phyloP scores from a whole-genome alignment of 2,329 filamentous ascomycete genomes.

The Metarhizium sp. region DNA sequence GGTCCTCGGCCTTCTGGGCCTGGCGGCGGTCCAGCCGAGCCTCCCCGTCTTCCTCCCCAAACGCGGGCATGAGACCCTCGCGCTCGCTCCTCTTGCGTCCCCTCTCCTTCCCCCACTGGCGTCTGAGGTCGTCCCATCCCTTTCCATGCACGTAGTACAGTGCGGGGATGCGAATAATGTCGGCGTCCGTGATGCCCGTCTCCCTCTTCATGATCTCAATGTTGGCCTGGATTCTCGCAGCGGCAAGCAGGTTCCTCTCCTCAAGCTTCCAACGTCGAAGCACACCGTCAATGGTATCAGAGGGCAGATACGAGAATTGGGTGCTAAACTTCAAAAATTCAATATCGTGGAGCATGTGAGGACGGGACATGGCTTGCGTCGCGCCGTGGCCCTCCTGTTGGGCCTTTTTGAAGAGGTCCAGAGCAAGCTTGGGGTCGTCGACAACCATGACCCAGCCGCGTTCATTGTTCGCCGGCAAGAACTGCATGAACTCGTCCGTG shows the following conservation, averaged over 20 bases:
- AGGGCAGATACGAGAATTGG: neutral
- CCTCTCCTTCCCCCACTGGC: slow-evolving; percentile 4
- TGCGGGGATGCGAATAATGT: slow-evolving; percentile 14
- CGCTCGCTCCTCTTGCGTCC: too few relatives aligned
- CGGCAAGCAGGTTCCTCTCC: slow-evolving; percentile 2
- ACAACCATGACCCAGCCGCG: slow-evolving; percentile 17
- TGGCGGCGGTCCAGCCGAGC: too few relatives aligned
- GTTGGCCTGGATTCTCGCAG: slow-evolving; percentile 11
- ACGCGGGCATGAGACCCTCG: too few relatives aligned
- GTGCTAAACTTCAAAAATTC: too few relatives aligned
- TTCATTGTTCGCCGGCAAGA: slow-evolving; percentile 14
- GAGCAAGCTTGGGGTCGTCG: slow-evolving; percentile 12
- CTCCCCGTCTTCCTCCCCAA: too few relatives aligned
- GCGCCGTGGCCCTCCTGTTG: slow-evolving; percentile 15
- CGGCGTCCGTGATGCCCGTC: slow-evolving; percentile 11
- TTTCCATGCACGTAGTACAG: slow-evolving; percentile 7
- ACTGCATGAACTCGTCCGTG: slow-evolving; percentile 19
- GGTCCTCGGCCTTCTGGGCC: too few relatives aligned
- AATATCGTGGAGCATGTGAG: neutral
- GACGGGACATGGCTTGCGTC: neutral
- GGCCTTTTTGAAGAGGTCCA: slow-evolving; percentile 16
- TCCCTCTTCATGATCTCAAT: slow-evolving; percentile 13
- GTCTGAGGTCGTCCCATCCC: neutral
- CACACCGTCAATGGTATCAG: slow-evolving; percentile 3
- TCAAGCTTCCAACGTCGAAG: neutral